Percentiles rank a stretch among this genome's conserved stretches.
Evolutionary conservation across 371 early-diverging fungal genomes (phyloP).

Genomic region (Mortierella sp.): DNA sequence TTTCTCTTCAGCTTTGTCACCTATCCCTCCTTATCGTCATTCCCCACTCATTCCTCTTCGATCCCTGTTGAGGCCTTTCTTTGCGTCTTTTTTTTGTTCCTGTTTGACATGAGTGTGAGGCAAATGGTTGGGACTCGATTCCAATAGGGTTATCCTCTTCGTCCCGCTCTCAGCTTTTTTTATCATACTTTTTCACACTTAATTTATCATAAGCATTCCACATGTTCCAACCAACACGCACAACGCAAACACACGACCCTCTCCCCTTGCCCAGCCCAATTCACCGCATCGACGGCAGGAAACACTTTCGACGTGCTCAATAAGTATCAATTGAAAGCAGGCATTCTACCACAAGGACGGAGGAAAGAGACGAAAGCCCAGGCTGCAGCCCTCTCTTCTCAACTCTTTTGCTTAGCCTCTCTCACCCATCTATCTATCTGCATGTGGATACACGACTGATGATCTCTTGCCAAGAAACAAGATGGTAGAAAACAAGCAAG

Average conservation of each 20-base stretch:
- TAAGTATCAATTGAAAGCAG: not conserved
- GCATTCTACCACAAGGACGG: not conserved
- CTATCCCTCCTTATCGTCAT: not conserved
- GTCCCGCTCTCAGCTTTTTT: not conserved
- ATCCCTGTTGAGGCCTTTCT: not conserved
- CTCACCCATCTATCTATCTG: not conserved
- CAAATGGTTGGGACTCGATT: not conserved
- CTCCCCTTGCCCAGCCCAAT: not conserved
- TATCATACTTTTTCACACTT: slow-evolving; percentile 6
- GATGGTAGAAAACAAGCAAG: not conserved
- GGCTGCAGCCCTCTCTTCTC: not conserved
- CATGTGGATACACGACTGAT: not conserved
- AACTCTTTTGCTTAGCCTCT: not conserved
- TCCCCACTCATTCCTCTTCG: not conserved
- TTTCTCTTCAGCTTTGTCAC: not conserved
- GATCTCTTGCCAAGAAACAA: not conserved
- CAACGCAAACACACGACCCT: not conserved
- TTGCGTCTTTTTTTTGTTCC: not conserved
- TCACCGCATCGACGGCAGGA: not conserved
- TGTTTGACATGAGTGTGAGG: not conserved
- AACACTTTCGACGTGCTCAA: not conserved
- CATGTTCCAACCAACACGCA: not conserved
- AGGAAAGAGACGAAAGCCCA: not conserved
- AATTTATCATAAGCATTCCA: slow-evolving; percentile 17
- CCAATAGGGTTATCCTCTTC: slow-evolving; percentile 1